Conservation (phyloP, 176 grass and related monocot genomes). For the Bonia amplexicaulis region DNA sequence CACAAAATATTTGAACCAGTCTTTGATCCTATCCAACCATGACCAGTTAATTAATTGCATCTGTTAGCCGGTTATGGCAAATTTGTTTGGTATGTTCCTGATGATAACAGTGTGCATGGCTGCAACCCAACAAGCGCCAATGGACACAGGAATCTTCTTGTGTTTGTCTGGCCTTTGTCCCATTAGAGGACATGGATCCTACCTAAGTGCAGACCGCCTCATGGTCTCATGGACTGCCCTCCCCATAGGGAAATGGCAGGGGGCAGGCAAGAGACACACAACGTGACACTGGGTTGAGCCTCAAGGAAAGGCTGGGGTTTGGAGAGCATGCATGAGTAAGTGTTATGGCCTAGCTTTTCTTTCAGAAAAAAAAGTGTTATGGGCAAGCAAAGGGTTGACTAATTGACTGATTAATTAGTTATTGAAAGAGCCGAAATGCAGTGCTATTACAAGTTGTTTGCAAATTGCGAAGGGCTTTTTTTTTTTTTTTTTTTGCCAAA, state of each 20-base stretch:
- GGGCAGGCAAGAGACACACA: background rate
- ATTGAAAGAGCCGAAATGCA: background rate
- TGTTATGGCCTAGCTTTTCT: too few relatives aligned
- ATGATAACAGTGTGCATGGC: background rate
- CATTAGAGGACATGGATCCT: slow-evolving; percentile 26
- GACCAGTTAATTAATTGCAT: background rate
- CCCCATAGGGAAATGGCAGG: background rate
- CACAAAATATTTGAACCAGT: background rate
- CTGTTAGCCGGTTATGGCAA: background rate
- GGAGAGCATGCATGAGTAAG: background rate
- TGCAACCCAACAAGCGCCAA: background rate
- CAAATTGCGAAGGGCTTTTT: background rate
- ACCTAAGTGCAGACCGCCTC: background rate
- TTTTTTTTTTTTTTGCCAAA: background rate
- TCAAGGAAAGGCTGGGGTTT: background rate
- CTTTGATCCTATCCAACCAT: background rate
- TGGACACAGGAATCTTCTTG: slow-evolving; percentile 5
- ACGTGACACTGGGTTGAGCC: background rate
- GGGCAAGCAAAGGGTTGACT: background rate
- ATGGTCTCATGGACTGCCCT: slow-evolving; percentile 8
- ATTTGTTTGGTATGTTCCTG: background rate
- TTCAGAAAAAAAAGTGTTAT: background rate
- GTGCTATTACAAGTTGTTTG: background rate
- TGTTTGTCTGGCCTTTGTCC: slow-evolving; percentile 20
- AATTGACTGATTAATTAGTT: background rate